Evolutionary conservation across 306 rosid species (phyloP).

Genomic region (Lathyrus tuberosus): DNA sequence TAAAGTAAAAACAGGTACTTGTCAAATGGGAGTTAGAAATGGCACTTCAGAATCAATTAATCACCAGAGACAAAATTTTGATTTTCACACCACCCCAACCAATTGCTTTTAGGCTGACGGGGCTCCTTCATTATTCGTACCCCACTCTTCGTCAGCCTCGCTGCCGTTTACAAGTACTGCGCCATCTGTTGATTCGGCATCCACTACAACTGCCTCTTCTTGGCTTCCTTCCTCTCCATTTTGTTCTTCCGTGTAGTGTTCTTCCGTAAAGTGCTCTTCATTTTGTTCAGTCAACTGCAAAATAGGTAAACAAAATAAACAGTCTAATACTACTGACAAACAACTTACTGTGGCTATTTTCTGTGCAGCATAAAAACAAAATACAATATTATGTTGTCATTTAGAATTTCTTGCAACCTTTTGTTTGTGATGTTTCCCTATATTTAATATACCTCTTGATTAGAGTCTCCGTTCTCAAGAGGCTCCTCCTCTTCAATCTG

Average conservation of each 20-base stretch:
- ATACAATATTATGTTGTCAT: conserved; percentile 2
- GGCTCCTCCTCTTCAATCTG: conserved; percentile 71
- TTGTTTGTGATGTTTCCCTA: conserved; percentile 18
- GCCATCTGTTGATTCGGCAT: conserved; percentile 96
- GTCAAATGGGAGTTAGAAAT: conserved; percentile 71
- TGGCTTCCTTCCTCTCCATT: conserved; percentile 88
- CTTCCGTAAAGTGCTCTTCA: conserved; percentile 49
- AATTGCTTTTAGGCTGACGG: conserved; percentile 97
- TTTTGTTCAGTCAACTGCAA: conserved; percentile 49
- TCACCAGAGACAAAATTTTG: conserved; percentile 99
- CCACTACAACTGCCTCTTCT: conserved; percentile 94
- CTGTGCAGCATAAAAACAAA: conserved; percentile 10
- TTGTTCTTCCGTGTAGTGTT: conserved; percentile 49
- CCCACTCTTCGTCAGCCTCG: conserved; percentile 99
- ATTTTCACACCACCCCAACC: conserved; percentile 92
- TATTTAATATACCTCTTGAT: conserved; percentile 63
- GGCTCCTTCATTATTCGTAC: conserved; percentile 98
- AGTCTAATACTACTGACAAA: conserved; percentile 31
- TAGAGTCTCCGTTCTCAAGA: conserved; percentile 80
- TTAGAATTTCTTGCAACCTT: conserved; percentile 27
- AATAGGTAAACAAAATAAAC: conserved; percentile 32
- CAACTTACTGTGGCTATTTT: conserved; percentile 1
- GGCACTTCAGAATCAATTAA: conserved; percentile 90
- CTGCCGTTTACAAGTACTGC: conserved; percentile 85
- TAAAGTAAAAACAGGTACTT: conserved; percentile 50